Conservation (phyloP, 805 yeast genomes). For the Metschnikowia shivogae region DNA sequence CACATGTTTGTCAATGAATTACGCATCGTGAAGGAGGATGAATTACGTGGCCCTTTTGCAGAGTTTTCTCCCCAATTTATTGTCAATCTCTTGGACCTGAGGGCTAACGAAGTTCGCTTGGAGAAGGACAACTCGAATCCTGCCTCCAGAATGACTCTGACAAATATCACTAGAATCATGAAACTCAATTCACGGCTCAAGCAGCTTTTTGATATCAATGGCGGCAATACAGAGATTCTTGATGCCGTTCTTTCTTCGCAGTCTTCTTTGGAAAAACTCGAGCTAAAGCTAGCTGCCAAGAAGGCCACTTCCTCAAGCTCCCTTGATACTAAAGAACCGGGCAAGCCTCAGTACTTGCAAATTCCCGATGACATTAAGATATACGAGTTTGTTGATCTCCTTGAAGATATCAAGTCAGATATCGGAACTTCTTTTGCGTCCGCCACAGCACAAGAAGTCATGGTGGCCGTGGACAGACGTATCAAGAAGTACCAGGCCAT, state of each 20-base stretch:
- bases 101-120: slow-evolving; percentile 13
- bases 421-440: slow-evolving; percentile 5
- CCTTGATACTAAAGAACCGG: background rate
- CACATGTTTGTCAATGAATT: slow-evolving; percentile 18
- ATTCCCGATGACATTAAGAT: slow-evolving; percentile 14
- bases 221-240: slow-evolving; percentile 16
- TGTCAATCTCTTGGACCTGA: slow-evolving; percentile 6
- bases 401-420: slow-evolving; percentile 8
- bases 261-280: slow-evolving; percentile 9
- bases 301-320: background rate
- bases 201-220: slow-evolving; percentile 13
- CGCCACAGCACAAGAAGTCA: slow-evolving; percentile 6
- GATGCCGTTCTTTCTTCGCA: slow-evolving; percentile 17
- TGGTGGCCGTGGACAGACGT: slow-evolving; percentile 4
- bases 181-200: slow-evolving; percentile 11
- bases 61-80: slow-evolving; percentile 7
- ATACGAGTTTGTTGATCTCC: slow-evolving; percentile 9
- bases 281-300: slow-evolving; percentile 10
- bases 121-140: slow-evolving; percentile 6
- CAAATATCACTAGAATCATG: slow-evolving; percentile 12
- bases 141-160: slow-evolving; percentile 7
- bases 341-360: slow-evolving; percentile 8
- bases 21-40: slow-evolving; percentile 12
- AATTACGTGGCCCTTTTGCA: slow-evolving; percentile 12
- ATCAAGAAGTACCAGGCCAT: slow-evolving; percentile 1